Conservation (phyloP, 257 asterid species). For the Nicotiana paniculata region DNA sequence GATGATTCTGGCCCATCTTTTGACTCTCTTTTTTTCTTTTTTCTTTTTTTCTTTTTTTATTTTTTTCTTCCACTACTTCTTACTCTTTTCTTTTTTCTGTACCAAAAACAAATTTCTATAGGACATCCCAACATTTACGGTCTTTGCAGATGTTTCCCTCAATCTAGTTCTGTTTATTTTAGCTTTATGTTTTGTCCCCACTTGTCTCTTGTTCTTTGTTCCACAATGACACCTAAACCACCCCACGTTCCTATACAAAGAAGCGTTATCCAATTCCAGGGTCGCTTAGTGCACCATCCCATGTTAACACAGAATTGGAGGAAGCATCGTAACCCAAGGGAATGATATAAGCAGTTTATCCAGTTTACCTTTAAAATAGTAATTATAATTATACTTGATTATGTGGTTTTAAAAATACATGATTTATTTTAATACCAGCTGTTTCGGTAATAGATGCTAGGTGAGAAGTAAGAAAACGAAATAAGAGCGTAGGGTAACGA, state of each 20-base stretch:
- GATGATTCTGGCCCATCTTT: slow-evolving; percentile 39
- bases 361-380: too few relatives aligned
- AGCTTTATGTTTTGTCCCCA: slow-evolving; percentile 53
- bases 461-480: too few relatives aligned
- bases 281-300: too few relatives aligned
- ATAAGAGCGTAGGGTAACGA: too few relatives aligned
- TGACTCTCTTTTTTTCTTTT: slow-evolving; percentile 14
- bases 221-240: not conserved
- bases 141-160: slow-evolving; percentile 64
- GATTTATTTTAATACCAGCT: too few relatives aligned
- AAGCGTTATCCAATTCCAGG: too few relatives aligned
- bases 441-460: too few relatives aligned
- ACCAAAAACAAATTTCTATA: slow-evolving; percentile 38
- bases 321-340: rapidly evolving
- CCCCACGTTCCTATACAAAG: not conserved
- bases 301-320: too few relatives aligned
- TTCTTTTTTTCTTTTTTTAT: too few relatives aligned
- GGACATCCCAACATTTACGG: slow-evolving; percentile 53
- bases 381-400: too few relatives aligned
- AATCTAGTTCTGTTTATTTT: slow-evolving; percentile 14
- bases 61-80: not conserved
- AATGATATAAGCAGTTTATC: too few relatives aligned
- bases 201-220: slow-evolving; percentile 15
- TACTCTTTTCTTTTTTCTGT: slow-evolving; percentile 4
- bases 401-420: too few relatives aligned